Evolutionary conservation across 164 flowering plant species (phyloP).

Genomic region (Paratinospora sagittata): DNA sequence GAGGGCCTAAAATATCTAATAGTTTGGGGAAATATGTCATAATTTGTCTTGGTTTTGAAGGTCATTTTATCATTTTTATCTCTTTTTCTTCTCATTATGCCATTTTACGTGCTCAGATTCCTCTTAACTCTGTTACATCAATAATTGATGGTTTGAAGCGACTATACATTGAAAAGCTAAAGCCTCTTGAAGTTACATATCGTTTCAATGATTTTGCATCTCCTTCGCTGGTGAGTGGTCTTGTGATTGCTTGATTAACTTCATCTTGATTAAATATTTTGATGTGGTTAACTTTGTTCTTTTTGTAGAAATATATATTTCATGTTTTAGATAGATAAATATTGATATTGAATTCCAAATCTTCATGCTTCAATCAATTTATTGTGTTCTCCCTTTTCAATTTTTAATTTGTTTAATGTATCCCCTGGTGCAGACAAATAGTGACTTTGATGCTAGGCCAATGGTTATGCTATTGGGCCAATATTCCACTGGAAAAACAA

Average conservation of each 20-base stretch:
- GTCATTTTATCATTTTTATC: not conserved
- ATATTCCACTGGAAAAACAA: constrained; percentile 98
- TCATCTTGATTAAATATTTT: not conserved
- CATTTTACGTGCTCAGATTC: constrained; percentile 25
- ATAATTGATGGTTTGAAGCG: constrained; percentile 89
- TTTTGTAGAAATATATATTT: too few species aligned
- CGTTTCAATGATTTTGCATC: constrained; percentile 90
- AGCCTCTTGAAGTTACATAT: constrained; percentile 83
- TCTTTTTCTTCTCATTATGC: not conserved
- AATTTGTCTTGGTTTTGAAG: not conserved
- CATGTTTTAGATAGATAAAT: too few species aligned
- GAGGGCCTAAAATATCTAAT: not conserved
- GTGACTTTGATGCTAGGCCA: constrained; percentile 97
- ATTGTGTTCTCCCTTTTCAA: not conserved
- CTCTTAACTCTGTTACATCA: constrained; percentile 76
- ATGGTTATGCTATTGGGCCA: constrained; percentile 99
- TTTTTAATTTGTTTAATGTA: not conserved
- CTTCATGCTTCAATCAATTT: not conserved
- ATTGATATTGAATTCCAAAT: not conserved
- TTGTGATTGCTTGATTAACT: not conserved
- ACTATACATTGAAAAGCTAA: constrained; percentile 77
- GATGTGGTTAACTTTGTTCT: too few species aligned
- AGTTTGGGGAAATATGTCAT: not conserved
- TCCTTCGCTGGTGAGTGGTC: constrained; percentile 67
- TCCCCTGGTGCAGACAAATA: constrained; percentile 53